Conservation (phyloP, 306 rosid genomes). For the Abrus precatorius region DNA sequence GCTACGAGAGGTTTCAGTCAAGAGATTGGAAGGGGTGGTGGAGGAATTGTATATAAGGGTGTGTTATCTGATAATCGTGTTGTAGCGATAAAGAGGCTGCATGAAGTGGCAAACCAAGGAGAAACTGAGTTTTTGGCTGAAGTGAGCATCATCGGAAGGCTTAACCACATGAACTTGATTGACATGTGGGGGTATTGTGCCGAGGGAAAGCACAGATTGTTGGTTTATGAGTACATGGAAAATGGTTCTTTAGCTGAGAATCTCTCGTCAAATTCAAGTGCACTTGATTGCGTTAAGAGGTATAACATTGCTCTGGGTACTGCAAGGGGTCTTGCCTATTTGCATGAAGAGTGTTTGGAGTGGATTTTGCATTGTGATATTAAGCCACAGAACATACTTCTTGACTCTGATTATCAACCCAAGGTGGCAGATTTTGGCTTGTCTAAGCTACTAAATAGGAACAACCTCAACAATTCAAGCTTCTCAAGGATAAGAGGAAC, state of each 20-base stretch:
- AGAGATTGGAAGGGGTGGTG: conserved; percentile 47
- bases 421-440: conserved; percentile 45
- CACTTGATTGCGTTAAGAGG: conserved; percentile 45
- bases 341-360: conserved; percentile 72
- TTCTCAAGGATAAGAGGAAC: conserved; percentile 71
- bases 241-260: conserved; percentile 41
- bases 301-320: conserved; percentile 52
- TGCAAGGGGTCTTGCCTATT: conserved; percentile 62
- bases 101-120: conserved; percentile 25
- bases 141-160: conserved; percentile 42
- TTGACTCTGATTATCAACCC: conserved; percentile 36
- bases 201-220: conserved; percentile 31
- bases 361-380: conserved; percentile 69
- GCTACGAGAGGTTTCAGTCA: conserved; percentile 35
- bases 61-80: conserved; percentile 22
- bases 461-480: conserved; percentile 23
- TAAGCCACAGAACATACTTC: conserved; percentile 44
- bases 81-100: conserved; percentile 11
- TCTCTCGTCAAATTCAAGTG: not conserved
- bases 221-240: conserved; percentile 50
- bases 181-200: conserved; percentile 48
- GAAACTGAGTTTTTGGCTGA: conserved; percentile 43
- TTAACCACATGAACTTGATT: conserved; percentile 46
- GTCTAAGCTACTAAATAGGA: conserved; percentile 44
- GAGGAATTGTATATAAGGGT: conserved; percentile 40